Evolutionary conservation across 108 stramenopile species (phyloP), one percentile per base, ranked within the genome.

Genomic region (Nannochloropsis oceanica): DNA sequence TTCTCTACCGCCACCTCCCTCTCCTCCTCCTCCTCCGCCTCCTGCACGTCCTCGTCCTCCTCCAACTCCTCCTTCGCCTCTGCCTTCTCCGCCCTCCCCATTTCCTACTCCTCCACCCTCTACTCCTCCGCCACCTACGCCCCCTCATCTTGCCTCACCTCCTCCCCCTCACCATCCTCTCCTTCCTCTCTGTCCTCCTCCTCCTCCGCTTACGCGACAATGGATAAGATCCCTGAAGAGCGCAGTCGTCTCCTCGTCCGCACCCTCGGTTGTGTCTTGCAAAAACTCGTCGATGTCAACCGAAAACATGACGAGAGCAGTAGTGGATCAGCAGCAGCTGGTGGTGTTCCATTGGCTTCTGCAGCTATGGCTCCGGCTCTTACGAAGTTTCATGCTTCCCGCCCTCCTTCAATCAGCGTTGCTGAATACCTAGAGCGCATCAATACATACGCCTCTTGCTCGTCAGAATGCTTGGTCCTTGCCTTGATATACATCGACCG

Each of bases 401-500:
- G 94, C 81, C 94, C 96, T 11, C 98, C 98, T 13, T 93, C 92
- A 13, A 99, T 99, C 82, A 91, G 93, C 42, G 92, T 99, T 25
- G 89, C 91, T 42, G 93, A 94, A 80, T 99, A 99, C 88, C 89
- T 99, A 59, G 95, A 99, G 90, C 91, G 96, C 46, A 97, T 99
- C 81, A 94, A 95, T 89, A 96, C 97, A 85, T 97, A 97, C 88
- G 94, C 97, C 13, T 93, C 92, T 24, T 99, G 99, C 89, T 97
- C 96, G 83, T 95, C 93, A 43, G 96, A 97, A 87, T 98, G 97
- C 89, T 97, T 98, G 86, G 93, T 98, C 80, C 91, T 99, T 27
- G 95, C 96, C 13, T 93, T 99, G 27, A 95, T 99, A 43, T 99
- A 98, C 94, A 97, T 99, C 81, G 99, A 99, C 86, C 94, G 97